Evolutionary conservation across 805 yeast genomes (phyloP), one percentile per base, ranked within the genome.

Genomic region (Komagataella pastoris): DNA sequence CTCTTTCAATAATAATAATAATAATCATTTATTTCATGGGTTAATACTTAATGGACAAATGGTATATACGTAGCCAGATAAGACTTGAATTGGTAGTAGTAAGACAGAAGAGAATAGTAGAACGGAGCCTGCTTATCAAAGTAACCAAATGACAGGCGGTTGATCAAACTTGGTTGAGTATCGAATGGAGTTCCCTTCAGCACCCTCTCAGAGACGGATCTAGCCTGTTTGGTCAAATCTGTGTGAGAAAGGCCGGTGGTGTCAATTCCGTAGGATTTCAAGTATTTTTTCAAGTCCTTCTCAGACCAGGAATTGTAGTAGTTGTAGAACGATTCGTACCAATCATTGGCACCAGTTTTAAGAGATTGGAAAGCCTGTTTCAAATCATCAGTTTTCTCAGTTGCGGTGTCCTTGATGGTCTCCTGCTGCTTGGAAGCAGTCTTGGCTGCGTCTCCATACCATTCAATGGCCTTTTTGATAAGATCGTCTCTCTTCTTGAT

Each of bases 231-330:
- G 17, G 68, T 52, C 54, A 76, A 60, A 21, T 74, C 71, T 7
- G 67, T 66, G 50, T 65, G 64, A 18, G 54, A 55, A 45, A 61
- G 55, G 47, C 54, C 53, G 45, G 61, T 60, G 3, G 63, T 54
- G 30, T 64, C 52, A 46, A 65, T 58, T n/a, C 79, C 79, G 59
- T 69, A 74, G 3, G 70, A 63, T 17, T 63, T 60, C 52, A 76
- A 58, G 55, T 75, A 76, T 14, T 65, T 54, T 47, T 56, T 63
- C 52, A 76, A 59, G 52, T 76, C 80, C 21, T 67, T 67, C 17
- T 63, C 64, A 2, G 75, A 65, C 75, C 76, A 75, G 7, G 67
- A 59, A 24, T 68, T 62, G 51, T 74, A 65, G 51, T 56, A 55
- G 43, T 53, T 51, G 21, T 53, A 30, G 49, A 46, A 21, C 19